Conservation (phyloP, 352 stramenopile species). For the Pythium dissimile region DNA sequence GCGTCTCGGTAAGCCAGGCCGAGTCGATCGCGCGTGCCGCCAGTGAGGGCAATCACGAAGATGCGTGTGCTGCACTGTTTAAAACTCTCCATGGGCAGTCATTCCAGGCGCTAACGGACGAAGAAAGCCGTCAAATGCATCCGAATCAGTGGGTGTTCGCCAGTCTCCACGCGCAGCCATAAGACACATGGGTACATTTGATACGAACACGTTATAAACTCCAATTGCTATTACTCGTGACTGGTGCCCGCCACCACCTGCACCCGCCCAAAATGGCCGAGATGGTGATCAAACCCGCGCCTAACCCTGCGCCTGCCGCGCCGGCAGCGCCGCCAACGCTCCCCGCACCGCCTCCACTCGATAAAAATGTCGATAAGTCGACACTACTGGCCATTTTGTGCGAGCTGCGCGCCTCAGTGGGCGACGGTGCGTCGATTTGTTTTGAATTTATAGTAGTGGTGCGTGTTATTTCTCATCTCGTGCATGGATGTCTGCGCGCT, state of each 20-base stretch:
- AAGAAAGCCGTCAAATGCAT: slow-evolving; percentile 26
- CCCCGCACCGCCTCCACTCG: background rate
- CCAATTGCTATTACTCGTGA: background rate
- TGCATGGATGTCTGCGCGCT: no score
- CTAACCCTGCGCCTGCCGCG: background rate
- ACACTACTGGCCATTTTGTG: slow-evolving; percentile 67
- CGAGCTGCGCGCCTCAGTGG: slow-evolving; percentile 54
- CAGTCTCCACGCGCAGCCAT: slow-evolving; percentile 22
- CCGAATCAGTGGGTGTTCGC: slow-evolving; percentile 55
- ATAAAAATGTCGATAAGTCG: slow-evolving; percentile 33
- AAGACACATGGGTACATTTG: slow-evolving; percentile 1
- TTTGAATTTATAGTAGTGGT: no score
- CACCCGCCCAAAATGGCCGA: no score
- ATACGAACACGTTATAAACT: slow-evolving; percentile 16
- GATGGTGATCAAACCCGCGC: no score
- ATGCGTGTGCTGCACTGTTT: slow-evolving; percentile 51
- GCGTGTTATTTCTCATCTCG: no score
- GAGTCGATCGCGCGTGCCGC: slow-evolving; percentile 33
- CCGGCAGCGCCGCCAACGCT: background rate
- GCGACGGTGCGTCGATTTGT: slow-evolving; percentile 36
- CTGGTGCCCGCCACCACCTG: no score
- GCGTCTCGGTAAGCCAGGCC: slow-evolving; percentile 17
- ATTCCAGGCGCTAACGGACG: background rate
- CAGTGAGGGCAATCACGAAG: slow-evolving; percentile 30
- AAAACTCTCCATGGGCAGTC: slow-evolving; percentile 32